Evolutionary conservation across 257 asterid species (phyloP).

Genomic region (Thymus quinquecostatus): DNA sequence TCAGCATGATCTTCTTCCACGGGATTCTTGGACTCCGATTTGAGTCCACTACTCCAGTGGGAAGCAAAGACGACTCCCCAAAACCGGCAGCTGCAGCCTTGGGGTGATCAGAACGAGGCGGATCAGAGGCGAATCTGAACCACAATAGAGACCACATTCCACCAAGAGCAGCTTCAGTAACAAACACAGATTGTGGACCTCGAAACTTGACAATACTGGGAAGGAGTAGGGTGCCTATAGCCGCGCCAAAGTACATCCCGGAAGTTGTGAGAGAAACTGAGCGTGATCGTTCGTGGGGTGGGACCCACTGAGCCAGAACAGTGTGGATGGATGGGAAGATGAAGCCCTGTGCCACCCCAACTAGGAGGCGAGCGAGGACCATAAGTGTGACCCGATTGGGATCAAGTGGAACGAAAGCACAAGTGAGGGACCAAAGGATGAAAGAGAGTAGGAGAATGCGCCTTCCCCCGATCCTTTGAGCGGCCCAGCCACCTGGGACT

Average conservation of each 20-base stretch:
- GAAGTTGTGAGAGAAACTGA: conserved; percentile 92
- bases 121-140: conserved; percentile 75
- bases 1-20: conserved; percentile 69
- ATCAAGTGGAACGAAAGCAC: conserved; percentile 80
- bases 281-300: conserved; percentile 89
- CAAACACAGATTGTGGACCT: conserved; percentile 85
- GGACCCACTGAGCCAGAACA: conserved; percentile 96
- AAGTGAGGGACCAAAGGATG: conserved; percentile 80
- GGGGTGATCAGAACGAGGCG: conserved; percentile 90
- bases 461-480: conserved; percentile 87
- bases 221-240: conserved; percentile 78
- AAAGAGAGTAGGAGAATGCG: conserved; percentile 83
- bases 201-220: conserved; percentile 69
- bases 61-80: conserved; percentile 72
- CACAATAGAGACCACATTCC: conserved; percentile 80
- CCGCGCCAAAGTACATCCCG: conserved; percentile 94
- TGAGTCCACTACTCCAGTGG: conserved; percentile 41
- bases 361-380: conserved; percentile 87
- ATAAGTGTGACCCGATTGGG: conserved; percentile 58
- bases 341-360: conserved; percentile 96
- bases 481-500: conserved; percentile 98
- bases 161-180: conserved; percentile 82
- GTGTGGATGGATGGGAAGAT: conserved; percentile 96
- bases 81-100: conserved; percentile 90
- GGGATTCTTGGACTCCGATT: conserved; percentile 54